Percentiles rank a stretch among this genome's conserved stretches.
phyloP scores from a whole-genome alignment of 805 yeast genomes.

The Candida piceae region DNA sequence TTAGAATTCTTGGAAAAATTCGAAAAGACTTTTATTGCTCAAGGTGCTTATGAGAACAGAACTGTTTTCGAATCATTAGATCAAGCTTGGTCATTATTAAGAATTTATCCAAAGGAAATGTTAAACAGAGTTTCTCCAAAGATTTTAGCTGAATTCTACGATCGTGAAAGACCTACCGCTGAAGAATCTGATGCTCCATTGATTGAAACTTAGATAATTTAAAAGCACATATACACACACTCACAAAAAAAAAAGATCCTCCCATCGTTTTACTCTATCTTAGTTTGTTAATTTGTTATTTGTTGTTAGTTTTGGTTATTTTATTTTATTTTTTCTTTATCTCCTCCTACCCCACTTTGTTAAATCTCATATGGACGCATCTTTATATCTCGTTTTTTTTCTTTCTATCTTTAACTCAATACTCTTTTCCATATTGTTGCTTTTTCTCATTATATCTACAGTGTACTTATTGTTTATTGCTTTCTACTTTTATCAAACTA shows the following conservation, averaged over 20 bases:
- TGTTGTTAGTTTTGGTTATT: too few relatives aligned
- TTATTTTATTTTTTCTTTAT: too few relatives aligned
- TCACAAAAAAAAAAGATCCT: too few relatives aligned
- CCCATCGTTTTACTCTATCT: too few relatives aligned
- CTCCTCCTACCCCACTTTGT: not conserved
- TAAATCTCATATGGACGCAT: not conserved
- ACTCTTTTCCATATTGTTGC: too few relatives aligned
- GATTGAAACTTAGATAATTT: slow-evolving; percentile 24
- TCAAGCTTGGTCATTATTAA: slow-evolving; percentile 95
- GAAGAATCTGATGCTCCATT: slow-evolving; percentile 31
- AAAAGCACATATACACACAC: too few relatives aligned
- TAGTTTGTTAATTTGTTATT: too few relatives aligned
- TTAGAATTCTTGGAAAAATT: slow-evolving; percentile 97
- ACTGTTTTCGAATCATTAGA: slow-evolving; percentile 91
- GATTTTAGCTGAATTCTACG: slow-evolving; percentile 92
- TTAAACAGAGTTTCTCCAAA: slow-evolving; percentile 98
- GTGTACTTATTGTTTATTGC: too few relatives aligned
- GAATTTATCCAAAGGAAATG: slow-evolving; percentile 99
- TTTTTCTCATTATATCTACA: too few relatives aligned
- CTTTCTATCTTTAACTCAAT: not conserved
- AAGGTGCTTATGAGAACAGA: slow-evolving; percentile 97
- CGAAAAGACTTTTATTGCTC: slow-evolving; percentile 90
- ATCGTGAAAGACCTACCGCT: slow-evolving; percentile 67
- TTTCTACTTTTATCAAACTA: too few relatives aligned
- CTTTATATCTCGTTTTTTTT: not conserved